Base-by-base conservation (phyloP, 2,329 filamentous ascomycete species). In the Aspergillus fijiensis region DNA sequence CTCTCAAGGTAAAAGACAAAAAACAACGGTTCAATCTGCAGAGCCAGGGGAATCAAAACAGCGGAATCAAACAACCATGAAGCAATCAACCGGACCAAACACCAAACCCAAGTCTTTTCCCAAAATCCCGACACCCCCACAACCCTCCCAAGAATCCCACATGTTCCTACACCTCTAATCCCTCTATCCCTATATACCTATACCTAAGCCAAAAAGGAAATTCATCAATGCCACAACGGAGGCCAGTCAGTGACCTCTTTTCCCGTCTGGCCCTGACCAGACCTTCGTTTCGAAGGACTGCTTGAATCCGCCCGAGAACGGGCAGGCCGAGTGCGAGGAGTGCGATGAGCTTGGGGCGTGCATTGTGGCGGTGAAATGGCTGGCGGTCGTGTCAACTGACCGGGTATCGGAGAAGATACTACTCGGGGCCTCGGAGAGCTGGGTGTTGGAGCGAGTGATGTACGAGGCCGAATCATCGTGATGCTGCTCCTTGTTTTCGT, bases 251-350 rank as follows among this genome's bases (percentile, higher is more conserved):
- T 45, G 39, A 45, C 39, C 39, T 16, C 6, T 45, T 19, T 45
- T 45, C 39, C 39, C 39, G 9, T 45, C 16, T 16, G 39, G 39
- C 48, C 61, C 65, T 33, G 65, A 65, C 64, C 66, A 74, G 60
- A 74, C 73, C 62, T 71, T 73, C 1, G 72, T 74, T 58, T 73
- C 64, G 9, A 69, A 62, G 9, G 60, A 52, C 6, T 58, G 52
- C 58, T 67, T 66, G 11, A 61, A 62, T 49, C 70, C 53, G 3
- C 70, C 67, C 0, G 70, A 66, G 58, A 75, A 75, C 2, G 73
- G 73, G 64, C 72, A 74, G 5, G 55, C 67, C 0, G 69, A 68
- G 1, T 19, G 42, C 47, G 7, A n/a, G 63, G 63, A 3, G 65
- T 67, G 14, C 59, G 60, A 65, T 65, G 58, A 69, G 65, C 19